Base-by-base conservation (phyloP, 345 rosid species). In the Anacardium occidentale region DNA sequence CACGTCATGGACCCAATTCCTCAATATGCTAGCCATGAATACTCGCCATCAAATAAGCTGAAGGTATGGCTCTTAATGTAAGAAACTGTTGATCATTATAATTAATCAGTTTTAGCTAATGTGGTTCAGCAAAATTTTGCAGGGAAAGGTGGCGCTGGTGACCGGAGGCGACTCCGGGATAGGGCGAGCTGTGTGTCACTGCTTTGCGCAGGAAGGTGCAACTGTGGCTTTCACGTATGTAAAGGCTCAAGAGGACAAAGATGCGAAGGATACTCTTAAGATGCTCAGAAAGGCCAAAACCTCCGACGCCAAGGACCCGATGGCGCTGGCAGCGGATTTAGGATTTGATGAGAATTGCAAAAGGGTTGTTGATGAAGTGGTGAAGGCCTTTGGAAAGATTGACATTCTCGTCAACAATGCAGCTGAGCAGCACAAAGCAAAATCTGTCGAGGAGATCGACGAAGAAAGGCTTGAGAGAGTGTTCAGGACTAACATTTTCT, bases 121-220 rank as follows among this genome's bases (percentile, higher is more conserved):
- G 20, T 14, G 6, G 12, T 9, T 26, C 40, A 11, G 2, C 2
- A 1, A 18, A 34, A 1, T 26, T 54, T 68, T n/a, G 53, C 69
- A 88, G 93, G 97, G 95, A 45, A 91, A 79, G 83, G 93, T 93
- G 64, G 90, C 95, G 0, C 69, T 91, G 0, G 88, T 93, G 40
- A 89, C 95, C 0, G 93, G 95, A 6, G 98, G 98, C 11, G 97
- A 91, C 74, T 91, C 93, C 0, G 97, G 95, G 20, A 91, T 93
- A 7, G 93, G 98, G 24, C 62, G 87, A 74, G 95, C 95, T 0
- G 98, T 89, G 68, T 75, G 86, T 69, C 76, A 83, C 69, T 74
- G 68, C 64, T 91, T 81, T n/a, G 90, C 79, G 0, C 69, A 58
- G 20, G 96, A 91, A 44, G 96, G 98, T 2, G 95, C 97, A 13